Percentiles rank a stretch among this genome's conserved stretches.
Evolutionary conservation across 176 grass and related monocot genomes (phyloP).

Genomic region (Eragrostis nindensis): DNA sequence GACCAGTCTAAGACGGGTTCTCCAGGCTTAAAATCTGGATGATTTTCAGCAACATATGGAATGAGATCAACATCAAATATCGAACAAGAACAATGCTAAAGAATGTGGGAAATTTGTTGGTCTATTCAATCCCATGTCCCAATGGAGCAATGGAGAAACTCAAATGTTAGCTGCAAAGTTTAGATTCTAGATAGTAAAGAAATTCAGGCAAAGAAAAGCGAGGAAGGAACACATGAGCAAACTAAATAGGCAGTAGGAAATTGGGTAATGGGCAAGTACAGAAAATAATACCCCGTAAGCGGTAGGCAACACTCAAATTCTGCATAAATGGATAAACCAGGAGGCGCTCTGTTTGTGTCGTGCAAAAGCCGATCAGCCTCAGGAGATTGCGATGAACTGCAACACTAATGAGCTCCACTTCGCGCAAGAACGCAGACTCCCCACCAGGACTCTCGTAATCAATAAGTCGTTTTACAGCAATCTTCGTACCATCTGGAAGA

Average conservation of each 20-base stretch:
- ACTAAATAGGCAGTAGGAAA: neutral
- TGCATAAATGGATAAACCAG: slow-evolving; percentile 90
- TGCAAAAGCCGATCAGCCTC: slow-evolving; percentile 83
- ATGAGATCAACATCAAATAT: slow-evolving; percentile 30
- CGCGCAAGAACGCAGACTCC: slow-evolving; percentile 79
- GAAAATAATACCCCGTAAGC: slow-evolving; percentile 73
- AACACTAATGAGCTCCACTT: slow-evolving; percentile 87
- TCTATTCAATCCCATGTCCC: slow-evolving; percentile 6
- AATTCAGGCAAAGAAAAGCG: neutral
- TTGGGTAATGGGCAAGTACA: neutral
- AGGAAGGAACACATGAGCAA: neutral
- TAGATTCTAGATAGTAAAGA: neutral
- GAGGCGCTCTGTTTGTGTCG: slow-evolving; percentile 70
- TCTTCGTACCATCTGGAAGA: slow-evolving; percentile 80
- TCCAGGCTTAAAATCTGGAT: slow-evolving; percentile 73
- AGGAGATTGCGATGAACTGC: slow-evolving; percentile 90
- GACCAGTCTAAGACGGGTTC: slow-evolving; percentile 78
- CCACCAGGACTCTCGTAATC: slow-evolving; percentile 84
- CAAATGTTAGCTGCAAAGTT: slow-evolving; percentile 16
- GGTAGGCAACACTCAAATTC: slow-evolving; percentile 86
- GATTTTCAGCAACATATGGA: slow-evolving; percentile 22
- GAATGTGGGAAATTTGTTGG: neutral
- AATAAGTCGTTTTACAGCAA: slow-evolving; percentile 87
- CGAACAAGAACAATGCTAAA: neutral
- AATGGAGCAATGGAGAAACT: neutral